Evolutionary conservation across 352 stramenopile species (phyloP), one percentile per base, ranked within the genome.

Genomic region (Globisporangium viniferum): DNA sequence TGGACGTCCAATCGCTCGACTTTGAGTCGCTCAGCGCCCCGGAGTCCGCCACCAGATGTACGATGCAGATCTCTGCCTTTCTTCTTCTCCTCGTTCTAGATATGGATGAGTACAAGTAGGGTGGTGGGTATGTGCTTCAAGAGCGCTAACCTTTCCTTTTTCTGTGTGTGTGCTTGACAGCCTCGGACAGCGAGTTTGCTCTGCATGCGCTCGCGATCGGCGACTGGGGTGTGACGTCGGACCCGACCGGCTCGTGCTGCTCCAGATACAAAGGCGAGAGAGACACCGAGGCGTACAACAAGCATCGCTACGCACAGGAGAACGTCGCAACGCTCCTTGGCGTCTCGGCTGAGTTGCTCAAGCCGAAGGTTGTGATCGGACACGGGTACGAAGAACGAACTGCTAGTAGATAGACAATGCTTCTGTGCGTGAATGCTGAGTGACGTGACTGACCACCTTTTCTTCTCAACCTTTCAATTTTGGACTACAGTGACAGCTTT

Each of bases 321-420:
- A 79, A 84, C 67, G 79, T 86, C 35, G 76, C 79, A n/a, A 29
- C 55, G 27, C 44, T 67, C 8, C 64, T 70, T 5, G 55, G 64
- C 1, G 64, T 24, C 18, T 68, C 63, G 12, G 63, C 63, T n/a
- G 77, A 49, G 54, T 14, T 85, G 31, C 80, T 88, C 51, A 71
- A 85, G 51, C 85, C 85, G 1, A 84, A 86, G 56, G 82, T 64
- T 14, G 76, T 93, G n/a, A 59, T 93, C 35, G 82, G 85, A 46
- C 85, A 93, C 69, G 85, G 84, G 73, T 81, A 33, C 31, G 31
- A 71, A 14, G 72, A 24, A 10, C 24, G 2, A 0, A 12, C 7
- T 41, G 39, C 15, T 63, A 10, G 10, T 27, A 4, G 22, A 4
- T 55, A 24, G 12, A 51, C 12, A 6, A 9, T 65, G 5, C 24